These are phyloP conservation scores for Microbotryum saponariae DNA, from an alignment of 1,284 basidiomycete genomes.

Conservation along the genomic window DNA sequence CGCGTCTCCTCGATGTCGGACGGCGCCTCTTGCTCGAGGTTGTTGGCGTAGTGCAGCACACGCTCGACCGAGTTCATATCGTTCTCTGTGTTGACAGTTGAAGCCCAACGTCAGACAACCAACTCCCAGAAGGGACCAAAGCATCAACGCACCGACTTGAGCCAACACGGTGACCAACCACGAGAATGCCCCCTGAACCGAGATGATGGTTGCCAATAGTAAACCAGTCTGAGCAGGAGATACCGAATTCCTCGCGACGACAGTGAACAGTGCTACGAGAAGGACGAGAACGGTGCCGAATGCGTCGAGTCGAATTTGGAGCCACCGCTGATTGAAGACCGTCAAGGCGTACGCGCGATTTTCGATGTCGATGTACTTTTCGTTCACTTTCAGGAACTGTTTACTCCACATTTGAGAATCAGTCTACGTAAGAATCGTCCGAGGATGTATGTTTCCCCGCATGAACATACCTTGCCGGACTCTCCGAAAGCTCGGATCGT, in stretches of 20 bases:
- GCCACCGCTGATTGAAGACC: constrained; percentile 71
- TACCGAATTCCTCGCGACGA: constrained; percentile 53
- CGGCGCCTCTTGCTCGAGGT: constrained; percentile 43
- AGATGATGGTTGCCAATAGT: constrained; percentile 52
- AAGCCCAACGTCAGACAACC: constrained; percentile 50
- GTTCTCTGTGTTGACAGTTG: constrained; percentile 51
- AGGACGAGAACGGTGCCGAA: constrained; percentile 71
- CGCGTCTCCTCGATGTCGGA: constrained; percentile 24
- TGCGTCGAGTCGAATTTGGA: constrained; percentile 61
- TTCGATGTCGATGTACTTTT: constrained; percentile 71
- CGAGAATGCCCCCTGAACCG: constrained; percentile 56
- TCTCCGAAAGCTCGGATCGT: constrained; percentile 71
- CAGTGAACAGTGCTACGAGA: constrained; percentile 65
- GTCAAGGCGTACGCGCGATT: constrained; percentile 86
- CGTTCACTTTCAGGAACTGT: constrained; percentile 67
- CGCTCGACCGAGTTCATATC: constrained; percentile 87
- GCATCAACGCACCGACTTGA: constrained; percentile 1
- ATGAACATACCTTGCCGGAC: constrained; percentile 30
- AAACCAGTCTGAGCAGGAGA: constrained; percentile 69
- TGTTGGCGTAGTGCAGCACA: constrained; percentile 43
- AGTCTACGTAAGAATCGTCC: constrained; percentile 17
- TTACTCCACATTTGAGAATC: neutral
- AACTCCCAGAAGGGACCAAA: too few relatives aligned
- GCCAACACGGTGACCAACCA: constrained; percentile 66
- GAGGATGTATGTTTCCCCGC: neutral